phyloP scores from a whole-genome alignment of 768 basidiomycete species.

The Boletellus sp. region DNA sequence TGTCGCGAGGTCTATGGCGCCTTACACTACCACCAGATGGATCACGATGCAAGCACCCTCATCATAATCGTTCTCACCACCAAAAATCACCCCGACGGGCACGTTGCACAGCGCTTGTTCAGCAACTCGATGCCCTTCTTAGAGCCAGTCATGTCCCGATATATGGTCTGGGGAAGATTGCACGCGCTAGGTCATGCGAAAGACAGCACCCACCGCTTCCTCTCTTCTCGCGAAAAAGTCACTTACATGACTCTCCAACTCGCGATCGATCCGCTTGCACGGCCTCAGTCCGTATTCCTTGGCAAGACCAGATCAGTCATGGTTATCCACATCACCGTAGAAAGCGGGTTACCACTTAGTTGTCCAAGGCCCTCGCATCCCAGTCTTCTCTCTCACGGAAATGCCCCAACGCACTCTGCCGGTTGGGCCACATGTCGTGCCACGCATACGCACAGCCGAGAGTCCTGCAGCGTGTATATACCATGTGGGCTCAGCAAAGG shows the following conservation, averaged over 20 bases:
- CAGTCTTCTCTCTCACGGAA: conserved; percentile 41
- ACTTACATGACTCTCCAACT: conserved; percentile 35
- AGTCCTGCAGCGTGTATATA: conserved; percentile 36
- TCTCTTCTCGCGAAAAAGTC: conserved; percentile 56
- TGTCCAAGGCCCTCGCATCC: conserved; percentile 49
- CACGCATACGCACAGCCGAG: conserved; percentile 51
- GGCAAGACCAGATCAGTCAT: not conserved
- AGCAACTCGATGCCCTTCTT: conserved; percentile 50
- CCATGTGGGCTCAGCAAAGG: conserved; percentile 58
- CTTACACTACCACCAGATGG: not conserved
- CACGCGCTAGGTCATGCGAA: not conserved
- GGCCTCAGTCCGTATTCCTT: conserved; percentile 47
- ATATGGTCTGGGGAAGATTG: conserved; percentile 41
- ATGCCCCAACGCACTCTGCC: conserved; percentile 38
- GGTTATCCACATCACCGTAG: not conserved
- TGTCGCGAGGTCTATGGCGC: conserved; percentile 23
- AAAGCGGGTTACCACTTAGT: conserved; percentile 48
- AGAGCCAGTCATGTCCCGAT: conserved; percentile 53
- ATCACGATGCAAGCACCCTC: conserved; percentile 29
- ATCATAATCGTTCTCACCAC: conserved; percentile 48
- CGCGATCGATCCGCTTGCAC: conserved; percentile 31
- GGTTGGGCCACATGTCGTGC: conserved; percentile 48
- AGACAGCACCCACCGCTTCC: conserved; percentile 38
- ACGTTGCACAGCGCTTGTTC: conserved; percentile 35
- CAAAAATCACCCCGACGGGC: conserved; percentile 55